Evolutionary conservation across 176 grass and related monocot genomes (phyloP), one percentile per base, ranked within the genome.

Genomic region (Musa troglodytarum): DNA sequence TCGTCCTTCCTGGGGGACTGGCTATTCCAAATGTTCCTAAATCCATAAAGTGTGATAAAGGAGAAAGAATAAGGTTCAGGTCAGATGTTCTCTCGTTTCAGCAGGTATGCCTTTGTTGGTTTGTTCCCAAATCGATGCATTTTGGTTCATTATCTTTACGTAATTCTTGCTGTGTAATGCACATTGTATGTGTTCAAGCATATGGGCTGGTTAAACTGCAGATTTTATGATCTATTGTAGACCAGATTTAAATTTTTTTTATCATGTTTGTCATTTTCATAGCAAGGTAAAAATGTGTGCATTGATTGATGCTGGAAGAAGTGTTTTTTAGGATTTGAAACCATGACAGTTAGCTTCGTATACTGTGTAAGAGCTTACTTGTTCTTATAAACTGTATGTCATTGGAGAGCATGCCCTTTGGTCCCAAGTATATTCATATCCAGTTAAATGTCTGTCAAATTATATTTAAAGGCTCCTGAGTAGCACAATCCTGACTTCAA

Each of bases 11-110:
- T 4, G 90, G 95, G 34, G 88, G 81, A 29, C 55, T 91, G 1
- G 79, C 67, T 8, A 82, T 98, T 49, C 9, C 88, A 15, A 61
- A 78, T 11, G 90, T 89, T 59, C 70, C 90, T 1, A 91, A 74
- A 66, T 92, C 79, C 0, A 93, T 98, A 17, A 93, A 93, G 83
- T 98, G 90, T 26, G 95, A 98, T 58, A 98, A 98, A 71, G 95
- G 95, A 22, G 95, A 98, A 25, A 79, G 90, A 8, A 89, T 81
- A 58, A 81, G 88, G 52, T 98, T 93, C 81, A 86, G 86, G 2
- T 93, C 95, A 2, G 88, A 98, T 75, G 90, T 98, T 26, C 77
- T 98, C 2, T 85, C 95, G 15, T 98, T 98, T 66, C 95, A 98
- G 78, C 90, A 98, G 90, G 95, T 98, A 68, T 74, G 62, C 25